Evolutionary conservation across 768 basidiomycete species (phyloP), one percentile per base, ranked within the genome.

Genomic region (Rhodotorula graminis): DNA sequence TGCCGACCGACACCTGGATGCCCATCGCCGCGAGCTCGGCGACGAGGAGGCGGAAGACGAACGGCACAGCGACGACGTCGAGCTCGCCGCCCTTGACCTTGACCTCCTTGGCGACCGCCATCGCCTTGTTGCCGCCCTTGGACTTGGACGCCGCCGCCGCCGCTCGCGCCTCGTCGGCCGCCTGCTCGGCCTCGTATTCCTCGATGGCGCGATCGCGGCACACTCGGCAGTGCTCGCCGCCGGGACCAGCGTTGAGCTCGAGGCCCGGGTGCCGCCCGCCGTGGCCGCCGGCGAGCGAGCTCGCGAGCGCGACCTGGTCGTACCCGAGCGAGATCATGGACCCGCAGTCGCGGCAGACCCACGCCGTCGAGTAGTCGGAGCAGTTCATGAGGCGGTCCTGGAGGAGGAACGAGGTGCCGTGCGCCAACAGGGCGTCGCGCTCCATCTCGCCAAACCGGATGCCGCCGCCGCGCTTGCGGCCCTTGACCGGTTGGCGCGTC

Each of bases 361-460:
- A 99, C 8, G 96, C 92, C 0, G 93, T 98, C 40, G 96, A 97
- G 82, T 98, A 99, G 82, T 99, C 96, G 40, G 95, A 98, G 80
- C 96, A 99, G 83, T 99, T 99, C 96, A 99, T 98, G 80, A 99
- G 83, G 69, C 96, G 86, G 82, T 99, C 96, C 84, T 99, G 96
- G 33, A 99, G 87, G 53, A 99, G 85, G 88, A 96, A 99, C 3
- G 94, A 93, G 23, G 96, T 96, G 58, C 96, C 96, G 81, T 99
- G 96, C 7, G 96, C 96, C 77, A 99, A 94, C 64, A 99, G 86
- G 19, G 96, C 96, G 80, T 99, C 96, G 65, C 96, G 90, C 82
- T 99, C 96, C 96, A 99, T 99, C 84, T 99, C 96, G 78, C 96
- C 96, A 80, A 99, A 98, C 67, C 96, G 93, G 79, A 99, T 99